These are phyloP conservation scores for Boletus insuetus DNA, from an alignment of 768 basidiomycete genomes.

Conservation along the genomic window DNA sequence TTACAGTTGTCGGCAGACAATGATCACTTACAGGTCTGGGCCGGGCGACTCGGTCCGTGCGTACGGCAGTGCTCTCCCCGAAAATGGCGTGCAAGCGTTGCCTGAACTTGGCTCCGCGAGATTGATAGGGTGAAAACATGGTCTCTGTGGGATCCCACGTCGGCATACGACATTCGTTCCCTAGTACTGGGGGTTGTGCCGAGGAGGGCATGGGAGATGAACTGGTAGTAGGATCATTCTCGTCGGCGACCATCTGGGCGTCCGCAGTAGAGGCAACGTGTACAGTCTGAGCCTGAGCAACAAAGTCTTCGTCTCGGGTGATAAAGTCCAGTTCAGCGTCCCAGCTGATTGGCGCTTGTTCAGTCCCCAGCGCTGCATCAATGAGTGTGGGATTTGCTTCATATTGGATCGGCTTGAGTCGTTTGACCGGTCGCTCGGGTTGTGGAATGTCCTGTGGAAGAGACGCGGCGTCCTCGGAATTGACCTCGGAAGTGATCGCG, in stretches of 20 bases:
- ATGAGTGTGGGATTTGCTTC: slow-evolving; percentile 15
- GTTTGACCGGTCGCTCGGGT: slow-evolving; percentile 14
- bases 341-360: slow-evolving; percentile 21
- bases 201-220: background rate
- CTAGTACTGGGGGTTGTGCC: background rate
- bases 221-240: background rate
- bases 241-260: background rate
- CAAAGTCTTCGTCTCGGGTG: background rate
- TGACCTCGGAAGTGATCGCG: slow-evolving; percentile 6
- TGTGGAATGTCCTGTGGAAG: background rate
- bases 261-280: background rate
- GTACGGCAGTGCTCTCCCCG: slow-evolving; percentile 20
- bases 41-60: slow-evolving; percentile 19
- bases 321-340: slow-evolving; percentile 9
- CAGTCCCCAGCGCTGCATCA: slow-evolving; percentile 26
- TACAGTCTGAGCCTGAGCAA: background rate
- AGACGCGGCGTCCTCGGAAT: slow-evolving; percentile 6
- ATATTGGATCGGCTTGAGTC: slow-evolving; percentile 20
- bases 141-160: background rate
- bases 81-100: slow-evolving; percentile 18
- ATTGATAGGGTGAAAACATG: slow-evolving; percentile 12
- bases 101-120: slow-evolving; percentile 20
- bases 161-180: background rate
- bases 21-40: slow-evolving; percentile 19
- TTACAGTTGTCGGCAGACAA: background rate